Base-by-base conservation (phyloP, 352 stramenopile species). In the Phytophthora hybrid region DNA sequence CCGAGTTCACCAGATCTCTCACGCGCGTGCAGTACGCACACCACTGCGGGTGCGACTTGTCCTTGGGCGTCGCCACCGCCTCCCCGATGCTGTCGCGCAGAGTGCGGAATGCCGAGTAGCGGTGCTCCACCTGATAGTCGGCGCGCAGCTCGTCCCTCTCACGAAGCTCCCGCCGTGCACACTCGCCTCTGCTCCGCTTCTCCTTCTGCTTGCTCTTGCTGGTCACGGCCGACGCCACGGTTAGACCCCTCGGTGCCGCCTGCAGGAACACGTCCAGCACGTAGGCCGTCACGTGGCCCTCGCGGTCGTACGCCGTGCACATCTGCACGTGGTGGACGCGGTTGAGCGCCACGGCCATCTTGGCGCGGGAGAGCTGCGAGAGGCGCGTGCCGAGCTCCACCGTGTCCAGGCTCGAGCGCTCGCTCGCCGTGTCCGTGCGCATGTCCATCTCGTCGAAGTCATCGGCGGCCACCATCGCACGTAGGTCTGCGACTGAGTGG, bases 261-360 rank as follows among this genome's bases (percentile, higher is more conserved):
- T 83, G 73, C 47, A 91, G 23, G 56, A 81, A 82, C 41, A 93
- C 67, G 46, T 89, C 72, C 23, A 91, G 55, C 29, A 88, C 77
- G 63, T 90, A 91, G 31, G 88, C 56, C 29, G 65, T 81, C 64
- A 76, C 72, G 55, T 73, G 26, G 55, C 49, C 60, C 39, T 69
- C 63, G 34, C 74, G 73, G 29, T 84, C 73, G 73, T 80, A 82
- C 14, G 77, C 69, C 7, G 64, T 69, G 52, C 37, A 66, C 58
- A 93, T 82, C 37, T 79, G 72, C 49, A 93, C 76, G 60, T 77
- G 80, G 52, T 84, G 77, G 39, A 93, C 81, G 66, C 82, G 81
- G 69, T 93, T 92, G 56, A 92, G 77, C 56, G 79, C 62, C 54
- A 91, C 69, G 23, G 83, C 78, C 54, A 72, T 29, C 53, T 80